Base-by-base conservation (phyloP, 495 filamentous ascomycete species). In the Penicillium riverlandense region DNA sequence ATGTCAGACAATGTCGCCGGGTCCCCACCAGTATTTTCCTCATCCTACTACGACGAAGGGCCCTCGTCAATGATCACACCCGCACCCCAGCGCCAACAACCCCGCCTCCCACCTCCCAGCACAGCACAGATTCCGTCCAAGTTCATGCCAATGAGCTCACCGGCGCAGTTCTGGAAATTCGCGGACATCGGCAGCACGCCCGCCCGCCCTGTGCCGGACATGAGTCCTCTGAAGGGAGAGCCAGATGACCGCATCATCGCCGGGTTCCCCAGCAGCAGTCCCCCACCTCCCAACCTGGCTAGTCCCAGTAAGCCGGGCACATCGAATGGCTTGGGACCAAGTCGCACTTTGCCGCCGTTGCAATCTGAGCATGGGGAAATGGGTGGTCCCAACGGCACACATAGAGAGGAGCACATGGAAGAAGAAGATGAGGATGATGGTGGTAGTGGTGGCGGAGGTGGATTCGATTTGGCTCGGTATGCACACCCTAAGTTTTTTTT, bases 111-210 rank as follows among this genome's bases (percentile, higher is more conserved):
- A 2, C 89, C 90, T 13, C 92, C 92, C 0, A 91, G 84, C 55
- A 95, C 92, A 1, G 80, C 84, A 6, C 88, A 92, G 54, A 76
- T 90, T 35, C 94, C 94, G 3, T 95, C 88, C 53, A 88, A 91
- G 59, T 92, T 90, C 66, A 90, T 96, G 80, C 87, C 90, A 12
- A 90, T 91, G 58, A 91, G 85, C 58, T 94, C 86, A 14, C 92
- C 92, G 0, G 92, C 94, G n/a, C 89, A 91, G 13, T 97, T 96
- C 67, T 97, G 91, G 91, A 94, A 88, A 56, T 92, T 85, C 57
- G 80, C 66, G 29, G 61, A 69, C 48, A 66, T 69, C 76, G 80
- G 83, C 9, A 89, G 80, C 63, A 96, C 90, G 1, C 90, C 90
- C 32, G 79, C 85, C 2, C 77, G 79, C 45, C 73, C 79, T 1